Evolutionary conservation across 371 early-diverging fungal species (phyloP).

Genomic region (Apophysomyces ossiformis): DNA sequence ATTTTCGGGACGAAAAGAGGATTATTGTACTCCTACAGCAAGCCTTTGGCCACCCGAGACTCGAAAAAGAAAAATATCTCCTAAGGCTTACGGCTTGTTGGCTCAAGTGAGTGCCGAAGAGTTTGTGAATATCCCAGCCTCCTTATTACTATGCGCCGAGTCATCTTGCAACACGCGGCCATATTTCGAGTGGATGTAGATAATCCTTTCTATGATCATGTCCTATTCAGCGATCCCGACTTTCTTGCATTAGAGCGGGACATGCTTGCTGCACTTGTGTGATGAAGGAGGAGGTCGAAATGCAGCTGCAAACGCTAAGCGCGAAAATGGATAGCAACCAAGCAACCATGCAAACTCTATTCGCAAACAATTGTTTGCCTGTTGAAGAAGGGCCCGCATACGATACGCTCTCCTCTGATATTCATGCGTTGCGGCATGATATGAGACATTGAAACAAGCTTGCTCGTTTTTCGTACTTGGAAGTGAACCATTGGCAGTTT

Average conservation of each 20-base stretch:
- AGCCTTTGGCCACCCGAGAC: slow-evolving; percentile 1
- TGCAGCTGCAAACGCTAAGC: slow-evolving; percentile 1
- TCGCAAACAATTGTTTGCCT: not conserved
- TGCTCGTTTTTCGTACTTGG: not conserved
- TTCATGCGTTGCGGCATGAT: not conserved
- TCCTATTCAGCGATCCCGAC: slow-evolving; percentile 1
- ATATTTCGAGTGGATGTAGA: slow-evolving; percentile 6
- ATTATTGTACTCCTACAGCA: not conserved
- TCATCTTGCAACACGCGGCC: not conserved
- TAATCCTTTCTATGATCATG: not conserved
- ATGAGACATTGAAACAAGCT: not conserved
- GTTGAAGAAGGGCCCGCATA: too few relatives aligned
- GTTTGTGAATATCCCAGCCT: not conserved
- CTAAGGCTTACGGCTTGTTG: not conserved
- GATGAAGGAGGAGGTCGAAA: not conserved
- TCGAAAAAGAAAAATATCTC: not conserved
- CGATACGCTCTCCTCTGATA: not conserved
- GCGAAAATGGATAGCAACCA: slow-evolving; percentile 1
- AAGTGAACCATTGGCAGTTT: not conserved
- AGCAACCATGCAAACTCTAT: not conserved
- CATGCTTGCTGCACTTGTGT: not conserved
- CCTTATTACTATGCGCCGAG: not conserved
- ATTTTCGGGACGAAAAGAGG: not conserved
- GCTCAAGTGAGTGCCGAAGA: not conserved
- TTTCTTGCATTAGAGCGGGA: not conserved